These are phyloP conservation scores for Colletotrichum sp. DNA, from an alignment of 2,329 filamentous ascomycete species.

Conservation along the genomic window DNA sequence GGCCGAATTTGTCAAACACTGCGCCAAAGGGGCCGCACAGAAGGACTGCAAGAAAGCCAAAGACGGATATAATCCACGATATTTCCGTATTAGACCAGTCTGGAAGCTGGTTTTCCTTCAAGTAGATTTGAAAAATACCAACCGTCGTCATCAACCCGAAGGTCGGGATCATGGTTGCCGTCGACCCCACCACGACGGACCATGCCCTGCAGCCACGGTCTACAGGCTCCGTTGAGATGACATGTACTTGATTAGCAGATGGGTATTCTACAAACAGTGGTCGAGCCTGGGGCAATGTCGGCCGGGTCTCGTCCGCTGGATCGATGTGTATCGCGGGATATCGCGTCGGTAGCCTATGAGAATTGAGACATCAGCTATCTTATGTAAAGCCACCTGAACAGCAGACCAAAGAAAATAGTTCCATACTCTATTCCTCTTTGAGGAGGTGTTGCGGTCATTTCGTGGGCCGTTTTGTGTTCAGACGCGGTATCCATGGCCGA, in stretches of 20 bases:
- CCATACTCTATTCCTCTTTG: neutral
- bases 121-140: slow-evolving; percentile 33
- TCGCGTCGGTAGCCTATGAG: neutral
- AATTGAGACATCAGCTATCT: neutral
- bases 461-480: neutral
- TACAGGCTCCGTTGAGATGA: slow-evolving; percentile 24
- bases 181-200: slow-evolving; percentile 7
- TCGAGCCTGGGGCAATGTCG: slow-evolving; percentile 2
- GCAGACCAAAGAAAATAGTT: neutral
- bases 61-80: slow-evolving; percentile 33
- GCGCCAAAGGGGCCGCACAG: slow-evolving; percentile 25
- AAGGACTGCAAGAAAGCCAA: slow-evolving; percentile 31
- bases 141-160: slow-evolving; percentile 31
- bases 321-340: slow-evolving; percentile 18
- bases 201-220: slow-evolving; percentile 8
- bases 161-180: slow-evolving; percentile 23
- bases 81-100: slow-evolving; percentile 21
- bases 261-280: neutral
- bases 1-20: slow-evolving; percentile 27
- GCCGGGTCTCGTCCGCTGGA: slow-evolving; percentile 24
- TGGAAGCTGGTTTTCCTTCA: slow-evolving; percentile 26
- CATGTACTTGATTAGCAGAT: slow-evolving; percentile 20
- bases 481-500: neutral
- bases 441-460: neutral
- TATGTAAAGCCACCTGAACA: neutral